Conservation (phyloP, 805 yeast genomes). For the Teunomyces funiuensis region DNA sequence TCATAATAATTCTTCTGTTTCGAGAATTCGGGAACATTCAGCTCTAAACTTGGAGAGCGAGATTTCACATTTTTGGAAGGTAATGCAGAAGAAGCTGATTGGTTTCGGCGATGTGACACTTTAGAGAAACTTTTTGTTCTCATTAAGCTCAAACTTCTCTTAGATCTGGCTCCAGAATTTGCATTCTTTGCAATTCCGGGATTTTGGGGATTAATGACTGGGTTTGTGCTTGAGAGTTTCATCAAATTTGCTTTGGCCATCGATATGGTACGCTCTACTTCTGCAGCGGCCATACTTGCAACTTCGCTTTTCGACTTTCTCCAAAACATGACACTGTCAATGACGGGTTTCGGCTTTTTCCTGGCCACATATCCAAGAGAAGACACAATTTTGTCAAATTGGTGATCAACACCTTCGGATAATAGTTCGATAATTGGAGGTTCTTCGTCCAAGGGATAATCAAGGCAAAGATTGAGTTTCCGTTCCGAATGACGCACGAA, state of each 20-base stretch:
- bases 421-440: conserved; percentile 77
- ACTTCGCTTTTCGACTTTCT: conserved; percentile 89
- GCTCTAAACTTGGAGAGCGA: conserved; percentile 16
- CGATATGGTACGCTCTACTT: conserved; percentile 33
- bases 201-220: conserved; percentile 9
- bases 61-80: conserved; percentile 14
- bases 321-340: conserved; percentile 99
- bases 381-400: conserved; percentile 80
- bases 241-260: conserved; percentile 53
- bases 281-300: conserved; percentile 49
- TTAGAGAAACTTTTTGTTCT: conserved; percentile 39
- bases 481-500: conserved; percentile 93
- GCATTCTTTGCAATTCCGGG: conserved; percentile 17
- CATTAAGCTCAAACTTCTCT: conserved; percentile 41
- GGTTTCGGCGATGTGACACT: conserved; percentile 48
- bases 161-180: conserved; percentile 21
- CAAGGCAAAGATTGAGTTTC: conserved; percentile 72
- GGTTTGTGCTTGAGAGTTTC: conserved; percentile 18
- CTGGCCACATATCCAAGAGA: conserved; percentile 90
- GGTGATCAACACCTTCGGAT: conserved; percentile 82
- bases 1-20: conserved; percentile 29
- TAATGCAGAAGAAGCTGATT: conserved; percentile 44
- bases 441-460: conserved; percentile 63
- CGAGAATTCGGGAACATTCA: conserved; percentile 16
- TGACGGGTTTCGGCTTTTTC: conserved; percentile 89